Evolutionary conservation across 495 filamentous ascomycete genomes (phyloP).

Genomic region (Hypomontagnella monticulosa): DNA sequence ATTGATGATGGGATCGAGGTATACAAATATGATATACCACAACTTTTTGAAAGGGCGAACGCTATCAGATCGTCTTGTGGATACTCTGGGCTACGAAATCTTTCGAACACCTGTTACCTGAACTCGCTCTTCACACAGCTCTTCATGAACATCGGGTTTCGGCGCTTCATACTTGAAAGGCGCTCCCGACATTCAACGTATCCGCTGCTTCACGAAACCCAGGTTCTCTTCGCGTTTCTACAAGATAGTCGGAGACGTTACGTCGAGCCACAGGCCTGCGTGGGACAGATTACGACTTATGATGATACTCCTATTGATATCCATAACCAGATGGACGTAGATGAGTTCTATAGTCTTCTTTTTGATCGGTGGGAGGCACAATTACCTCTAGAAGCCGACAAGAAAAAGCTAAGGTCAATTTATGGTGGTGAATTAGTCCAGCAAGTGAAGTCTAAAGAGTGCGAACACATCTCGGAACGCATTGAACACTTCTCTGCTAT

Average conservation of each 20-base stretch:
- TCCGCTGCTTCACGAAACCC: slow-evolving; percentile 76
- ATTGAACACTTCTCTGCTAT: slow-evolving; percentile 94
- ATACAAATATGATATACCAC: slow-evolving; percentile 65
- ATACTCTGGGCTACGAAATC: slow-evolving; percentile 85
- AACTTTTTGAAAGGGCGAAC: slow-evolving; percentile 70
- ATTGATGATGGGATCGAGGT: slow-evolving; percentile 30
- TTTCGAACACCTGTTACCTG: slow-evolving; percentile 97
- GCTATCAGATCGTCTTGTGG: slow-evolving; percentile 77
- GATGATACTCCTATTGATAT: slow-evolving; percentile 88
- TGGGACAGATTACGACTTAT: slow-evolving; percentile 80
- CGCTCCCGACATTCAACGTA: slow-evolving; percentile 67
- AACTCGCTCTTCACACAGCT: slow-evolving; percentile 96
- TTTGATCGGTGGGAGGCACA: slow-evolving; percentile 93
- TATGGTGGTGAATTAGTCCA: slow-evolving; percentile 93
- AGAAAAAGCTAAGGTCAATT: slow-evolving; percentile 80
- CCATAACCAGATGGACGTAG: slow-evolving; percentile 94
- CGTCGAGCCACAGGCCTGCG: slow-evolving; percentile 77
- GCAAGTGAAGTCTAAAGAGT: slow-evolving; percentile 95
- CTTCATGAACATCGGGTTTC: slow-evolving; percentile 94
- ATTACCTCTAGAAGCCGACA: slow-evolving; percentile 71
- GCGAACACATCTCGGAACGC: slow-evolving; percentile 89
- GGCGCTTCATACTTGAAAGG: slow-evolving; percentile 79
- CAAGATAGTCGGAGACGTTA: slow-evolving; percentile 79
- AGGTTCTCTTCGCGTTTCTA: slow-evolving; percentile 84
- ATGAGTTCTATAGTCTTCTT: slow-evolving; percentile 94